phyloP scores from a whole-genome alignment of 495 filamentous ascomycete genomes.

The Daldinia concentrica region DNA sequence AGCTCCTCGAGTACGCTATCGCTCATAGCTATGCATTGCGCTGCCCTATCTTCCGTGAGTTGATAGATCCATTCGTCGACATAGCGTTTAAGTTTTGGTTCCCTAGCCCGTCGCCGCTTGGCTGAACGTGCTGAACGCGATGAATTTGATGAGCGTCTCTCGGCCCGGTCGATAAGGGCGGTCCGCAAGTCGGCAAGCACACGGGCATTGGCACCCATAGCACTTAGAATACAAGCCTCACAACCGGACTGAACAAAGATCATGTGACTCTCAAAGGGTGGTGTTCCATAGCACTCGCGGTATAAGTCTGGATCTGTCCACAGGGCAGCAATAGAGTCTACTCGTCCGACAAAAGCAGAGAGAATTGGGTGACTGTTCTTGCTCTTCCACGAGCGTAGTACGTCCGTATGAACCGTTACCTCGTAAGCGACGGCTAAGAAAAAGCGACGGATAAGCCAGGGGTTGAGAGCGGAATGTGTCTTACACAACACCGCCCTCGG shows the following conservation, averaged over 20 bases:
- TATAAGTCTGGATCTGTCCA: conserved; percentile 49
- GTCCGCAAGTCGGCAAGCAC: conserved; percentile 51
- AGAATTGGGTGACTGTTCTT: conserved; percentile 29
- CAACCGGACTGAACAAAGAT: conserved; percentile 48
- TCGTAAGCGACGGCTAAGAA: conserved; percentile 50
- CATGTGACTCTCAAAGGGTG: conserved; percentile 38
- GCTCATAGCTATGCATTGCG: conserved; percentile 35
- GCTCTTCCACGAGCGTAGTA: conserved; percentile 37
- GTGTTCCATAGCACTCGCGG: conserved; percentile 37
- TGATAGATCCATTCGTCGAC: conserved; percentile 56
- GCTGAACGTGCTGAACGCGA: not conserved
- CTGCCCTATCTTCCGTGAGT: conserved; percentile 13
- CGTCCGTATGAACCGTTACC: conserved; percentile 45
- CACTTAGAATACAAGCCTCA: conserved; percentile 57
- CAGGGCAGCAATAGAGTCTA: conserved; percentile 50
- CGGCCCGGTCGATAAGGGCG: conserved; percentile 47
- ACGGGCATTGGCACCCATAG: conserved; percentile 51
- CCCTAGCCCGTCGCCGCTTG: not conserved
- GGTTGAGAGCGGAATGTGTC: conserved; percentile 49
- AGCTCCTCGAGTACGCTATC: conserved; percentile 26
- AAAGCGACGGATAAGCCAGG: conserved; percentile 48
- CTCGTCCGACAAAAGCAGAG: conserved; percentile 41
- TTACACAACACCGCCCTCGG: conserved; percentile 48
- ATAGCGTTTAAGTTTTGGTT: conserved; percentile 47
- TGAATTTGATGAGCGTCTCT: conserved; percentile 16